Percentiles rank a stretch among this genome's conserved stretches.
phyloP scores from a whole-genome alignment of 2,329 filamentous ascomycete species.

The Colletotrichum liriopes region DNA sequence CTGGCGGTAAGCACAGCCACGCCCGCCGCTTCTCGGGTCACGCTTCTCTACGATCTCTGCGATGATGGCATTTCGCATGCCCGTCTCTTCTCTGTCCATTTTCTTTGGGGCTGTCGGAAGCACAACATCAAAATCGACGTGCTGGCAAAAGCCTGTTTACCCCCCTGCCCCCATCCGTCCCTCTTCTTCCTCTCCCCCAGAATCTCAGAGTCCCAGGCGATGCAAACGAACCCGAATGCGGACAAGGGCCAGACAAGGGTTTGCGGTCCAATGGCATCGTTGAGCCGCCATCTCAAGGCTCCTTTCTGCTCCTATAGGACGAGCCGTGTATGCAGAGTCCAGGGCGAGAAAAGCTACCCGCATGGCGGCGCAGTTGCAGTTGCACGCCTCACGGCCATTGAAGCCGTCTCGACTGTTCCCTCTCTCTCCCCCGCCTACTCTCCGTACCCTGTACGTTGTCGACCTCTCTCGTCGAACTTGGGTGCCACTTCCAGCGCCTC shows the following conservation, averaged over 20 bases:
- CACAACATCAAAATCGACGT: slow-evolving; percentile 19
- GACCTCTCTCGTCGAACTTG: slow-evolving; percentile 27
- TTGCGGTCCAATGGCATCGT: slow-evolving; percentile 55
- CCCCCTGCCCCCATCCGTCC: slow-evolving; percentile 8
- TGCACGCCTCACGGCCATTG: slow-evolving; percentile 44
- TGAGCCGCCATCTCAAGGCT: slow-evolving; percentile 25
- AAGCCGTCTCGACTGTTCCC: slow-evolving; percentile 30
- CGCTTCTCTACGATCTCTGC: background rate
- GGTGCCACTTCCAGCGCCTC: slow-evolving; percentile 20
- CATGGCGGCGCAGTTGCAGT: slow-evolving; percentile 62
- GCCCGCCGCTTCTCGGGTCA: slow-evolving; percentile 1
- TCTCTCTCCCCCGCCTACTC: slow-evolving; percentile 2
- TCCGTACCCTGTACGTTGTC: slow-evolving; percentile 28
- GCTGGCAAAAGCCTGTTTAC: slow-evolving; percentile 18
- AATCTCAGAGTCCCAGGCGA: slow-evolving; percentile 29
- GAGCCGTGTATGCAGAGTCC: slow-evolving; percentile 50
- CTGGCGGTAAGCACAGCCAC: slow-evolving; percentile 34
- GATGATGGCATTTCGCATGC: slow-evolving; percentile 1
- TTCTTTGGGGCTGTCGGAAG: slow-evolving; percentile 5
- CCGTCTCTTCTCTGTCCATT: background rate
- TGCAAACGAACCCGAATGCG: slow-evolving; percentile 41
- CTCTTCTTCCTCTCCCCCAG: slow-evolving; percentile 12
- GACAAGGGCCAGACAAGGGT: slow-evolving; percentile 46
- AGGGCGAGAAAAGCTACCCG: slow-evolving; percentile 51
- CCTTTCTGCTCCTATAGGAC: slow-evolving; percentile 51